Percentiles rank a stretch among this genome's conserved stretches.
Conservation (phyloP, 805 yeast species). For the Nakazawaea wyomingensis region DNA sequence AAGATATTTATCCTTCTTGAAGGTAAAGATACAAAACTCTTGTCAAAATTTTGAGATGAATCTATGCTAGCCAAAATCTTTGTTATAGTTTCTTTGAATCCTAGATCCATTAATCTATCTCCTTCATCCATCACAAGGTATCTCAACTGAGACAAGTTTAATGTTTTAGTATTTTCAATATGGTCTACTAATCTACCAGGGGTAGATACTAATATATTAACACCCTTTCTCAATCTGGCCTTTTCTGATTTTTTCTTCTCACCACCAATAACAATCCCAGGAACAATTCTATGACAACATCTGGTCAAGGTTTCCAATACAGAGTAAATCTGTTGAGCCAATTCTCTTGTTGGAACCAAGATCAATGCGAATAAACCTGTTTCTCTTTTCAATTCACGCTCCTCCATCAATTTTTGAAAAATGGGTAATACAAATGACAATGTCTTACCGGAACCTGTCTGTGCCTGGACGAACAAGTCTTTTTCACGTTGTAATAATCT, state of each 20-base stretch:
- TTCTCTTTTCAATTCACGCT: conserved; percentile 46
- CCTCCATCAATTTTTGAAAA: conserved; percentile 61
- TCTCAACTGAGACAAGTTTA: conserved; percentile 68
- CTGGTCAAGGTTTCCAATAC: conserved; percentile 70
- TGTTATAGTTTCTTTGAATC: conserved; percentile 89
- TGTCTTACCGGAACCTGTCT: conserved; percentile 98
- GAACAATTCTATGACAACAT: conserved; percentile 84
- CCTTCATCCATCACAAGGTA: conserved; percentile 96
- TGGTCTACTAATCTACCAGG: conserved; percentile 97
- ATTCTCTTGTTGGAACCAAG: conserved; percentile 90
- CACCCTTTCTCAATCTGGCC: conserved; percentile 93
- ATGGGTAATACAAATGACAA: conserved; percentile 84
- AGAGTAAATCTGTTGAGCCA: conserved; percentile 83
- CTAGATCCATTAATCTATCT: conserved; percentile 90
- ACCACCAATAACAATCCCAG: conserved; percentile 96
- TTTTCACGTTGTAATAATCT: conserved; percentile 38
- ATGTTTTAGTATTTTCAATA: conserved; percentile 77
- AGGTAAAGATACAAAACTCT: conserved; percentile 41
- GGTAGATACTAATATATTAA: conserved; percentile 91
- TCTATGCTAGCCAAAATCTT: conserved; percentile 63
- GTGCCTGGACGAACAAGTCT: conserved; percentile 90
- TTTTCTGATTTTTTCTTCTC: conserved; percentile 96
- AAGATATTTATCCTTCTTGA: conserved; percentile 65
- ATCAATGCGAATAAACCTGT: conserved; percentile 88
- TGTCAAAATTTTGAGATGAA: conserved; percentile 28